These are phyloP conservation scores for Yamadazyma endophytica DNA, from an alignment of 805 yeast species.

Conservation along the genomic window DNA sequence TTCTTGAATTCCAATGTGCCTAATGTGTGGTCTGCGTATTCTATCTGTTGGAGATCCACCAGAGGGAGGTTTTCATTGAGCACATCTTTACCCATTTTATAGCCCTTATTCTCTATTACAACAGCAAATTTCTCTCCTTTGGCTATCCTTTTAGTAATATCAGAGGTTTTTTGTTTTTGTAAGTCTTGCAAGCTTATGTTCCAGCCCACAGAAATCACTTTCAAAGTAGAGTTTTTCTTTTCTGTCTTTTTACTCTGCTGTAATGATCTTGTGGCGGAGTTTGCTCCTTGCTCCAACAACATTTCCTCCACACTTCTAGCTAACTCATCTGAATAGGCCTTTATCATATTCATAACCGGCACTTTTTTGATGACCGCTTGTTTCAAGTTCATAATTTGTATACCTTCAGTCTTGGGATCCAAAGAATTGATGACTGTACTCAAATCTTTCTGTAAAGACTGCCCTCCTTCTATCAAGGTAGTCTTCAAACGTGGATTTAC, in stretches of 20 bases:
- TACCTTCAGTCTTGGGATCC: conserved; percentile 13
- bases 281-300: conserved; percentile 30
- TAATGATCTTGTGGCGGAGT: conserved; percentile 23
- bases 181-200: conserved; percentile 36
- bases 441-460: conserved; percentile 18
- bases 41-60: too few species aligned
- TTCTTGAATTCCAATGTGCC: conserved; percentile 19
- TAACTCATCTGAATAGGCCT: conserved; percentile 24
- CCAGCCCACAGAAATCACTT: conserved; percentile 31
- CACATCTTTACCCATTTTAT: not conserved
- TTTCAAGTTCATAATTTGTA: conserved; percentile 4
- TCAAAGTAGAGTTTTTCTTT: conserved; percentile 33
- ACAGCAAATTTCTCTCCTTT: conserved; percentile 33
- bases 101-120: conserved; percentile 15
- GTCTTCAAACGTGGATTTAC: conserved; percentile 19
- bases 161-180: conserved; percentile 31
- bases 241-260: conserved; percentile 26
- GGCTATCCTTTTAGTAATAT: conserved; percentile 25
- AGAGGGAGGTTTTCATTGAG: not conserved
- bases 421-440: conserved; percentile 28
- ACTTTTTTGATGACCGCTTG: conserved; percentile 17
- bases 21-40: too few species aligned
- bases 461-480: conserved; percentile 22
- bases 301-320: conserved; percentile 28
- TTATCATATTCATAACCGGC: conserved; percentile 28